Evolutionary conservation across 345 rosid genomes (phyloP).

Genomic region (Boechera divaricarpa): DNA sequence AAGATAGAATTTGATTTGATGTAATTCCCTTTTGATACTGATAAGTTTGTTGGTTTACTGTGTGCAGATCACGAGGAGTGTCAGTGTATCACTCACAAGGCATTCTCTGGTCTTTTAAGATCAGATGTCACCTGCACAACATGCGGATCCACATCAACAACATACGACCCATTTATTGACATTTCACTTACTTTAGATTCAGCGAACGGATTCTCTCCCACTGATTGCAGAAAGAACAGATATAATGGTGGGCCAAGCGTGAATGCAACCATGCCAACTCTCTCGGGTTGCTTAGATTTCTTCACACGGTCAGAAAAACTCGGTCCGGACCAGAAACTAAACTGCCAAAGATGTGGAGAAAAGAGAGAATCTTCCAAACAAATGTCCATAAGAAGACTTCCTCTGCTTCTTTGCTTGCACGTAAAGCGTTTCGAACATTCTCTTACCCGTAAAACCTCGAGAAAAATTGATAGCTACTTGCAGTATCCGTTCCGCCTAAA

Average conservation of each 20-base stretch:
- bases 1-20: not conserved
- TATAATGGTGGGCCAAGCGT: slow-evolving; percentile 40
- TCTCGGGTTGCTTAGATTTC: slow-evolving; percentile 79
- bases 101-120: slow-evolving; percentile 86
- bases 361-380: slow-evolving; percentile 81
- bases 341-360: slow-evolving; percentile 84
- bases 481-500: slow-evolving; percentile 85
- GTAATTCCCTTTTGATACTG: not conserved
- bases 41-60: slow-evolving; percentile 35
- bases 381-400: slow-evolving; percentile 88
- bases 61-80: slow-evolving; percentile 77
- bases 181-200: slow-evolving; percentile 84
- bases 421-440: slow-evolving; percentile 93
- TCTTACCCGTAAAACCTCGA: slow-evolving; percentile 60
- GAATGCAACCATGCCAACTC: slow-evolving; percentile 55
- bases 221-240: slow-evolving; percentile 42
- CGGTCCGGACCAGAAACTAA: slow-evolving; percentile 85
- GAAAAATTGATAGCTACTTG: slow-evolving; percentile 74
- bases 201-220: slow-evolving; percentile 37
- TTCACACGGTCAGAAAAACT: slow-evolving; percentile 84
- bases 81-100: slow-evolving; percentile 83
- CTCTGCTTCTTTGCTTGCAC: slow-evolving; percentile 82
- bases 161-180: slow-evolving; percentile 89
- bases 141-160: slow-evolving; percentile 91
- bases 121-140: slow-evolving; percentile 88